These are phyloP conservation scores for Naganishia cerealis DNA, from an alignment of 1,284 basidiomycete genomes.

Conservation along the genomic window DNA sequence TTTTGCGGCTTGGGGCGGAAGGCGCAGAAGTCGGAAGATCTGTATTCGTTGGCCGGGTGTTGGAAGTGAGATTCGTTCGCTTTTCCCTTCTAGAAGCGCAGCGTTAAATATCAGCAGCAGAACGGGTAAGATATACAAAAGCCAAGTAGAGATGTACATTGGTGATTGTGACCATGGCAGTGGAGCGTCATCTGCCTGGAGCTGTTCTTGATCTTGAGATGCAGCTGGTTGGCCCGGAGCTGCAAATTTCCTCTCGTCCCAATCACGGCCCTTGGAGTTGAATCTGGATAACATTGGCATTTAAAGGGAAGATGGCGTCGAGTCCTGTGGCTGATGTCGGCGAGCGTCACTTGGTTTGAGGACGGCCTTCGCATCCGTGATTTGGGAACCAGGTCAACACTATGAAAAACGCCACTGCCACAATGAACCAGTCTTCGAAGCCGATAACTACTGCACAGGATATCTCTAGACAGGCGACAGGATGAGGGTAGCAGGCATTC, in stretches of 20 bases:
- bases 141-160: background rate
- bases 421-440: too few species aligned
- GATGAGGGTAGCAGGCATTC: too few species aligned
- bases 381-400: too few species aligned
- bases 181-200: slow-evolving; percentile 12
- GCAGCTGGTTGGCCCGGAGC: slow-evolving; percentile 17
- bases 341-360: background rate
- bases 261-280: slow-evolving; percentile 24
- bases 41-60: slow-evolving; percentile 12
- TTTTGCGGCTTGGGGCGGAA: slow-evolving; percentile 6
- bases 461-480: too few species aligned
- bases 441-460: too few species aligned
- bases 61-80: slow-evolving; percentile 32
- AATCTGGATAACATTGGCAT: slow-evolving; percentile 23
- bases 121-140: background rate
- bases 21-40: slow-evolving; percentile 12
- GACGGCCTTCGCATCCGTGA: too few species aligned
- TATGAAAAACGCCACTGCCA: too few species aligned
- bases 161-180: slow-evolving; percentile 24
- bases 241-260: slow-evolving; percentile 24
- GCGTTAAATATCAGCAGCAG: background rate
- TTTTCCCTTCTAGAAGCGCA: slow-evolving; percentile 18
- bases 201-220: background rate
- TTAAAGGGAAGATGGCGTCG: background rate
- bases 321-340: background rate